Conservation (phyloP, 164 flowering plant genomes). For the Liquidambar formosana region DNA sequence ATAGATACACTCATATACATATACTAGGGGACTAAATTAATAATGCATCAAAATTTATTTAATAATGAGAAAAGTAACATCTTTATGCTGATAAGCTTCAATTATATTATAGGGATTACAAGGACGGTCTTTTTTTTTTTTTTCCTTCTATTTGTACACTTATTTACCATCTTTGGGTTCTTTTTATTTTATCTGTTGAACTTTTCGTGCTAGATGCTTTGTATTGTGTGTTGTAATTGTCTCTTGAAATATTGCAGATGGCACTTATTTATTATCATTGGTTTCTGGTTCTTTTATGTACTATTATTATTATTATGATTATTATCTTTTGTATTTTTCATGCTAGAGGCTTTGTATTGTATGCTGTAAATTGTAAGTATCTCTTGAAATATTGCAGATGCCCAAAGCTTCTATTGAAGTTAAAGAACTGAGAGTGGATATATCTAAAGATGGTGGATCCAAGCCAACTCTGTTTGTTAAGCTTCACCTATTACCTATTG, state of each 20-base stretch:
- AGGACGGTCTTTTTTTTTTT: conserved; percentile 3
- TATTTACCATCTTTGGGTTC: neutral
- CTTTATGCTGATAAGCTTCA: conserved; percentile 8
- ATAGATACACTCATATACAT: no score
- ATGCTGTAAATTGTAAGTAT: conserved; percentile 7
- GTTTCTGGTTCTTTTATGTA: no score
- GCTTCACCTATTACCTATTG: conserved; percentile 65
- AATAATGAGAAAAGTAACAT: no score
- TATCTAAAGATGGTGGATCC: conserved; percentile 82
- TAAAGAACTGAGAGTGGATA: conserved; percentile 78
- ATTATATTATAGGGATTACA: conserved; percentile 7
- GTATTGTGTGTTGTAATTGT: conserved; percentile 6
- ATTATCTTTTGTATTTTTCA: conserved; percentile 1
- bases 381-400: conserved; percentile 47
- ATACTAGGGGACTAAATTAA: no score
- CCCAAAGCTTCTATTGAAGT: conserved; percentile 78
- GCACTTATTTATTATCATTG: no score
- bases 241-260: conserved; percentile 47
- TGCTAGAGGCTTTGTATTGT: conserved; percentile 5
- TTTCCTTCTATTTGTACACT: neutral
- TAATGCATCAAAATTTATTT: no score
- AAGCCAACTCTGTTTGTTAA: conserved; percentile 65
- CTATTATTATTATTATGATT: no score
- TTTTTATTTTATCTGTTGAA: conserved; percentile 7
- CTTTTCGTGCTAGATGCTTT: conserved; percentile 1